phyloP scores from a whole-genome alignment of 2,329 filamentous ascomycete species.

The Nectriaceae sp. region DNA sequence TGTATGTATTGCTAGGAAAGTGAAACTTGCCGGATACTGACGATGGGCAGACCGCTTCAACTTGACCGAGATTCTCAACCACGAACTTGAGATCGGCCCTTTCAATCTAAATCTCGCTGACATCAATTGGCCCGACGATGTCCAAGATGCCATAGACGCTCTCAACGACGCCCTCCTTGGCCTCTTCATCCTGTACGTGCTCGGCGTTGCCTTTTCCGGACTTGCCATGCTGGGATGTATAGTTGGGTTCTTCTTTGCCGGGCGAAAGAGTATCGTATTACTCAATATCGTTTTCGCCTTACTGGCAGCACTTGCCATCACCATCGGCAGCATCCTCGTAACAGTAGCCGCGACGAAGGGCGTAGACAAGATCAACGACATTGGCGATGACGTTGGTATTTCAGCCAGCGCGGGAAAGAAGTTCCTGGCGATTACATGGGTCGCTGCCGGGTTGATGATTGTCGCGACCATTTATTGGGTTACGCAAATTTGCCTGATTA shows the following conservation, averaged over 20 bases:
- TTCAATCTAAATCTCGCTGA: constrained; percentile 46
- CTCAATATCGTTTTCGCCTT: constrained; percentile 40
- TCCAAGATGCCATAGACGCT: constrained; percentile 50
- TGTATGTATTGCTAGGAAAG: constrained; percentile 31
- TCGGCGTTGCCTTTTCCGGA: constrained; percentile 44
- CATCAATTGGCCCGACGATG: constrained; percentile 45
- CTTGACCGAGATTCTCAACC: constrained; percentile 48
- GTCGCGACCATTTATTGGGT: constrained; percentile 44
- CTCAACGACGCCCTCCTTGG: constrained; percentile 51
- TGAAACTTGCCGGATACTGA: background rate
- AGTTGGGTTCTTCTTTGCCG: constrained; percentile 37
- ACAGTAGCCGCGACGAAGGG: constrained; percentile 44
- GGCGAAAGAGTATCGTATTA: constrained; percentile 27
- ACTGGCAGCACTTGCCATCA: constrained; percentile 39
- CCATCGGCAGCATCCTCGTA: constrained; percentile 45
- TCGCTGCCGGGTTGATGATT: constrained; percentile 47
- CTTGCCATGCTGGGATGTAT: constrained; percentile 44
- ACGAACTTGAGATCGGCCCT: constrained; percentile 47
- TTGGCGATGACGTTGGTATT: constrained; percentile 47
- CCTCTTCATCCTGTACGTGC: constrained; percentile 50
- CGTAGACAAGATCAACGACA: constrained; percentile 43
- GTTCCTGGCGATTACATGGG: constrained; percentile 50
- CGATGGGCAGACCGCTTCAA: constrained; percentile 42
- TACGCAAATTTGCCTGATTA: constrained; percentile 32
- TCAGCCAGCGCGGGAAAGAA: constrained; percentile 43